These are phyloP conservation scores for Macaranga tanarius DNA, from an alignment of 441 rosid species.

Conservation along the genomic window DNA sequence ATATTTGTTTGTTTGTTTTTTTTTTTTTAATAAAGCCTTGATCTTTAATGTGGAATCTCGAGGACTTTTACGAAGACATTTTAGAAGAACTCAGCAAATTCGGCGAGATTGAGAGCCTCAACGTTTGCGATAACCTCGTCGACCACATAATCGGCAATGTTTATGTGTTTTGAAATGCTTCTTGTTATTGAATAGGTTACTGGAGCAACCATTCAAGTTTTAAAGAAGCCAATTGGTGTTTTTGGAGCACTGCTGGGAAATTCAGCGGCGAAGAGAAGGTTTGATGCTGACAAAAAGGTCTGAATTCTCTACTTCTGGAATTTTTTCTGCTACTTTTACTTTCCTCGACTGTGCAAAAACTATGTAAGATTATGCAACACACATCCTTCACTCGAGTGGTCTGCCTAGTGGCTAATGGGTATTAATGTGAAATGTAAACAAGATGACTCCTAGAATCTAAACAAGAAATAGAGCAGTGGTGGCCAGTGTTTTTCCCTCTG, in stretches of 20 bases:
- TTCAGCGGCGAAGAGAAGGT: slow-evolving; percentile 43
- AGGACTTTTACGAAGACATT: slow-evolving; percentile 57
- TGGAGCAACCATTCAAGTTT: slow-evolving; percentile 50
- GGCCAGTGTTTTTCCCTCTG: neutral
- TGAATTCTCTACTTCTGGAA: neutral
- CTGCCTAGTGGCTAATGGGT: neutral
- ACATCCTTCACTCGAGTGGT: neutral
- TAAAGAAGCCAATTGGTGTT: slow-evolving; percentile 57
- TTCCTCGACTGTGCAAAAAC: neutral
- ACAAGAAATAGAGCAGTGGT: neutral
- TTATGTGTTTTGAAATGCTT: slow-evolving; percentile 19
- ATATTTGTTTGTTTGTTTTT: no score
- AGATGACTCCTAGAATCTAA: no score
- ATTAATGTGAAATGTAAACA: neutral
- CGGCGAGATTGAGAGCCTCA: slow-evolving; percentile 72
- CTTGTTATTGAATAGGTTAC: slow-evolving; percentile 40
- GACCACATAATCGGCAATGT: slow-evolving; percentile 82
- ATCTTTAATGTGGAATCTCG: no score
- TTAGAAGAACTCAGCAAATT: slow-evolving; percentile 56
- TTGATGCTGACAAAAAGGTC: slow-evolving; percentile 48
- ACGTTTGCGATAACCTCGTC: slow-evolving; percentile 72
- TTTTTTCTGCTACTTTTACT: neutral
- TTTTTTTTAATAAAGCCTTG: no score
- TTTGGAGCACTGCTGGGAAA: slow-evolving; percentile 63
- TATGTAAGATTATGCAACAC: neutral